Evolutionary conservation across 352 stramenopile species (phyloP), one percentile per base, ranked within the genome.

Genomic region (Plasmopara halstedii): DNA sequence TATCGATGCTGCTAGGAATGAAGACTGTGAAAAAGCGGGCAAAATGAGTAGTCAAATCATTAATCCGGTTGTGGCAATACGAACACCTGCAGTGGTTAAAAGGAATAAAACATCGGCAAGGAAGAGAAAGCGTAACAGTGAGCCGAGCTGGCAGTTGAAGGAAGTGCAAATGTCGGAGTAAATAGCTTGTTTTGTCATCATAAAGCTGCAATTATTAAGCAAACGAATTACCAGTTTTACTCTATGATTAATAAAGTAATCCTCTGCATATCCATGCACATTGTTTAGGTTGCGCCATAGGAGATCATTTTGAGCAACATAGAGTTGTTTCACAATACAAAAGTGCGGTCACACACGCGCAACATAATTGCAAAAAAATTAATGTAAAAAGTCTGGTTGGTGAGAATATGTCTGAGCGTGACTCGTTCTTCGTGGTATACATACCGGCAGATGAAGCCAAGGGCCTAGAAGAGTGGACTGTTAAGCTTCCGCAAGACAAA

Each of bases 401-500:
- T 27, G 66, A 82, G 59, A 41, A 58, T 14, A 64, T 78, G 46
- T 33, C 56, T 10, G 54, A 62, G 50, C 64, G 61, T 29, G 60
- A 70, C 47, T 81, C 67, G 52, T 93, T 90, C 56, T 84, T 51
- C 52, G 66, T 90, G 40, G 81, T 89, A 34, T 80, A 68, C 45
- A 59, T 93, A 23, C 81, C 81, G 2, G 56, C 68, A 31, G 68
- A 85, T 54, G 70, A 69, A 26, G 22, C 20, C 20, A 61, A 68
- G 38, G 49, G 67, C 46, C 64, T 89, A n/a, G 73, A 86, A 43
- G 76, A 93, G 48, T 93, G 81, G 81, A 20, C 49, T 0, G 49
- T 93, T n/a, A 58, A 55, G 21, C 58, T 93, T 14, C 78, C 81
- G 0, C 41, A 64, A 10, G 78, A 90, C 69, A 88, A 88, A 50